phyloP scores from a whole-genome alignment of 2,329 filamentous ascomycete species.

The Albophoma yamanashiensis region DNA sequence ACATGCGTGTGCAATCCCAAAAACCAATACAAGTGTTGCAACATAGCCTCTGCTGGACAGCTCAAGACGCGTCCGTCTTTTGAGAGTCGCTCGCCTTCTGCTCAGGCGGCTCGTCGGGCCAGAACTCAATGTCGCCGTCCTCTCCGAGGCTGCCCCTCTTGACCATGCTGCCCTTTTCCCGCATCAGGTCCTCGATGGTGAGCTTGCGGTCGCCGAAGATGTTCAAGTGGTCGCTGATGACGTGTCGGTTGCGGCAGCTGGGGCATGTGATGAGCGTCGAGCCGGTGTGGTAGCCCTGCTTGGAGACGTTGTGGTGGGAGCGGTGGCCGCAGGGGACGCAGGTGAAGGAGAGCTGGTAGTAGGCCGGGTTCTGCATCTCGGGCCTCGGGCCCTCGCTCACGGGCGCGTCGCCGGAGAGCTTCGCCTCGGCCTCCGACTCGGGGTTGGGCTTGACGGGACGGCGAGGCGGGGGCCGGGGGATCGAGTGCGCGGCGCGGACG shows the following conservation, averaged over 20 bases:
- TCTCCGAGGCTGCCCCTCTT: constrained; percentile 61
- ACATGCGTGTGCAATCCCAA: background rate
- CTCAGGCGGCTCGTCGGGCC: constrained; percentile 54
- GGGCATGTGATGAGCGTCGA: constrained; percentile 86
- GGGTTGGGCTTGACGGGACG: constrained; percentile 3
- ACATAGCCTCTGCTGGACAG: background rate
- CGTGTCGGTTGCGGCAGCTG: constrained; percentile 71
- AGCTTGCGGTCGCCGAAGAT: constrained; percentile 63
- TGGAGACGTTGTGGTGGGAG: constrained; percentile 77
- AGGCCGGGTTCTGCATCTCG: constrained; percentile 37
- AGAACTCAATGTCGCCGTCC: constrained; percentile 87
- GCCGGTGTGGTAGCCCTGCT: constrained; percentile 90
- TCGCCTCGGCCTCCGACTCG: constrained; percentile 4
- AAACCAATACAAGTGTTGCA: background rate
- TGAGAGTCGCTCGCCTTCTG: background rate
- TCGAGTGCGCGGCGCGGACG: constrained; percentile 21
- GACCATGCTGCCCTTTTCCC: constrained; percentile 62
- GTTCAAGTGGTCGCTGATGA: constrained; percentile 81
- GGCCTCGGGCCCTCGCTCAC: constrained; percentile 18
- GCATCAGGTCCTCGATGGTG: constrained; percentile 69
- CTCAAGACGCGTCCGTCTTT: background rate
- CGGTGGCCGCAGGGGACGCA: constrained; percentile 75
- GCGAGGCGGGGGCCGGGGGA: constrained; percentile 20
- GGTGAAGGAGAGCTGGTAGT: constrained; percentile 85
- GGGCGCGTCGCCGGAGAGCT: constrained; percentile 7